Evolutionary conservation across 192 early-diverging fungal species (phyloP).

Genomic region (Funneliformis geosporum): DNA sequence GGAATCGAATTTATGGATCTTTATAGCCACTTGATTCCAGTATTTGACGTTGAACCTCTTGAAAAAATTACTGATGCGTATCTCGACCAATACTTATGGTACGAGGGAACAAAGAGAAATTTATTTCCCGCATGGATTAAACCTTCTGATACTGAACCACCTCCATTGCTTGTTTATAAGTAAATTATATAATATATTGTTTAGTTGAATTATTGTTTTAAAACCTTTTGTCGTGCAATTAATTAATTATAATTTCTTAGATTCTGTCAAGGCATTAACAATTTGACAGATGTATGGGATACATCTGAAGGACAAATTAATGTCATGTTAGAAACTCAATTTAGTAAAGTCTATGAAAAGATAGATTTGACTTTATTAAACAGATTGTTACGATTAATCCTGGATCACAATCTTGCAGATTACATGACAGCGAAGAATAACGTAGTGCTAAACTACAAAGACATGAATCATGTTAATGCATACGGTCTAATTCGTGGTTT

Average conservation of each 20-base stretch:
- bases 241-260: background rate
- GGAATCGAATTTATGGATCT: slow-evolving; percentile 99
- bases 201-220: background rate
- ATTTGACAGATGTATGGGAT: slow-evolving; percentile 94
- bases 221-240: background rate
- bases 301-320: slow-evolving; percentile 88
- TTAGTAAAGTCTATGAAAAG: slow-evolving; percentile 94
- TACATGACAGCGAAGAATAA: slow-evolving; percentile 99
- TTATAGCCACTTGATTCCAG: slow-evolving; percentile 95
- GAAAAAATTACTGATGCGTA: slow-evolving; percentile 99
- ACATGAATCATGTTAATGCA: slow-evolving; percentile 99
- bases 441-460: slow-evolving; percentile 95
- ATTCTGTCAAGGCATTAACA: slow-evolving; percentile 95
- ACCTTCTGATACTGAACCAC: slow-evolving; percentile 94
- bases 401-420: slow-evolving; percentile 99
- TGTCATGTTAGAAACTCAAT: slow-evolving; percentile 93
- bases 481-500: slow-evolving; percentile 96
- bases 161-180: slow-evolving; percentile 96
- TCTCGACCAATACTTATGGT: slow-evolving; percentile 99
- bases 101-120: slow-evolving; percentile 96
- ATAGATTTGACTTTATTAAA: slow-evolving; percentile 96
- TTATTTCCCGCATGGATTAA: slow-evolving; percentile 99
- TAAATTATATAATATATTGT: slow-evolving; percentile 43
- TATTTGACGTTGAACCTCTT: slow-evolving; percentile 98
- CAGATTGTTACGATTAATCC: slow-evolving; percentile 88